These are phyloP conservation scores for Eimeria falciformis DNA, from an alignment of 169 alveolate species.

Conservation along the genomic window DNA sequence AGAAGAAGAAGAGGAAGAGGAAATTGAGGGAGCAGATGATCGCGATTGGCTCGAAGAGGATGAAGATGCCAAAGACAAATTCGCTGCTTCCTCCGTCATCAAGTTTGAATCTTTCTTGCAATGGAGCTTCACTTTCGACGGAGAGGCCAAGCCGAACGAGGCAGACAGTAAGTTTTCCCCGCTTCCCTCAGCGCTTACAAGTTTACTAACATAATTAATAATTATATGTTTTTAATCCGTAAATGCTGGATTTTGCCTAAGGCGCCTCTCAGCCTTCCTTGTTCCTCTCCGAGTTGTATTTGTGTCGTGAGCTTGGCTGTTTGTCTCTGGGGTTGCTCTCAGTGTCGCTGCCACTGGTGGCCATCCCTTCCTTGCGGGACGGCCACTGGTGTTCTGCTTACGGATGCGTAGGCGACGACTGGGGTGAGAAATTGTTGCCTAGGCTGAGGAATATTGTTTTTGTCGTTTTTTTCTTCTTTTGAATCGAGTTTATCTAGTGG, in stretches of 20 bases:
- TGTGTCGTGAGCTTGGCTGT: background rate
- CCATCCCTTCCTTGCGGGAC: constrained; percentile 43
- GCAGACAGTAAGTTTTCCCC: background rate
- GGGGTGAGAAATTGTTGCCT: constrained; percentile 43
- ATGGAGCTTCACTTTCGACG: constrained; percentile 67
- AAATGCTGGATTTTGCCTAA: background rate
- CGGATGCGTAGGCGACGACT: constrained; percentile 68
- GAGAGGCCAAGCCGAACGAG: constrained; percentile 62
- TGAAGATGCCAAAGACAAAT: constrained; percentile 50
- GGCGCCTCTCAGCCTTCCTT: background rate
- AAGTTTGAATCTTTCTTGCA: constrained; percentile 26
- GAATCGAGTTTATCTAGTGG: background rate
- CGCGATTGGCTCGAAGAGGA: constrained; percentile 71
- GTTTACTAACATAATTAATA: background rate
- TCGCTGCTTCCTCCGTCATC: constrained; percentile 9
- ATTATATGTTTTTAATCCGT: background rate
- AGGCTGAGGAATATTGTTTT: background rate
- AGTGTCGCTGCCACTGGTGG: background rate
- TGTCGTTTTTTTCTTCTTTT: background rate
- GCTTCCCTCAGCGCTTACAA: background rate
- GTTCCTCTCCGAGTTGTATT: background rate
- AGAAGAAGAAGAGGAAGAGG: constrained; percentile 74
- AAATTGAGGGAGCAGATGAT: constrained; percentile 38
- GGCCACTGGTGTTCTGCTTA: constrained; percentile 44
- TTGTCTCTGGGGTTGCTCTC: background rate